Conservation (phyloP, 352 stramenopile species). For the Phytophthora multivora region DNA sequence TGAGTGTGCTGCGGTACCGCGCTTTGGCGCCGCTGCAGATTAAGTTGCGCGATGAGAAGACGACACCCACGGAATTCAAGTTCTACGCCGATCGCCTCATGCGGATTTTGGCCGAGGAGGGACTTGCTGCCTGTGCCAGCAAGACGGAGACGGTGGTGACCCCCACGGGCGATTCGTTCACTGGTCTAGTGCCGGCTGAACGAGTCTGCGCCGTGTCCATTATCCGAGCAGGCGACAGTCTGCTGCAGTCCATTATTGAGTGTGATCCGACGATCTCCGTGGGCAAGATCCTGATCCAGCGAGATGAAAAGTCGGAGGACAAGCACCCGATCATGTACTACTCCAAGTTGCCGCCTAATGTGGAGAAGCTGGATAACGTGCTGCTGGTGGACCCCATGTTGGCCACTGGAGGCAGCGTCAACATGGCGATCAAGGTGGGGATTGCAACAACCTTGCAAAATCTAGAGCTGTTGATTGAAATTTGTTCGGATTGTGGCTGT, state of each 20-base stretch:
- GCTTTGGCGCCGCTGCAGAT: constrained; percentile 68
- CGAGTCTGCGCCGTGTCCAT: constrained; percentile 94
- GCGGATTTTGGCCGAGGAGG: constrained; percentile 76
- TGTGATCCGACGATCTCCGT: constrained; percentile 88
- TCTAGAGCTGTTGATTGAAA: not conserved
- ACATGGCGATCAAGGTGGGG: constrained; percentile 89
- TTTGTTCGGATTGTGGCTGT: constrained; percentile 5
- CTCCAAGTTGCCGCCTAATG: constrained; percentile 92
- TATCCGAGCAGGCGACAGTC: constrained; percentile 90
- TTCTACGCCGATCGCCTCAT: constrained; percentile 83
- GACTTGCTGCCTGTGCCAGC: constrained; percentile 64
- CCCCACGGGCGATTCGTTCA: constrained; percentile 70
- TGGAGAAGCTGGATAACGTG: constrained; percentile 83
- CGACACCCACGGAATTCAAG: constrained; percentile 77
- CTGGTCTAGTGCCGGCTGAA: constrained; percentile 52
- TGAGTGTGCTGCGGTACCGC: constrained; percentile 70
- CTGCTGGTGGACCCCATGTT: constrained; percentile 98
- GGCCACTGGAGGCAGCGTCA: constrained; percentile 89
- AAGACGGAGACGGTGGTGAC: constrained; percentile 64
- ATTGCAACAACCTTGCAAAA: not conserved
- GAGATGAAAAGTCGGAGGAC: constrained; percentile 90
- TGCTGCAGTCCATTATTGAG: constrained; percentile 91
- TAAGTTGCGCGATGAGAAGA: constrained; percentile 74
- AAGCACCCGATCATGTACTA: constrained; percentile 93
- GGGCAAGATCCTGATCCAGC: constrained; percentile 98